Evolutionary conservation across 108 stramenopile genomes (phyloP), one percentile per base, ranked within the genome.

Genomic region (Conticribra guillardii): DNA sequence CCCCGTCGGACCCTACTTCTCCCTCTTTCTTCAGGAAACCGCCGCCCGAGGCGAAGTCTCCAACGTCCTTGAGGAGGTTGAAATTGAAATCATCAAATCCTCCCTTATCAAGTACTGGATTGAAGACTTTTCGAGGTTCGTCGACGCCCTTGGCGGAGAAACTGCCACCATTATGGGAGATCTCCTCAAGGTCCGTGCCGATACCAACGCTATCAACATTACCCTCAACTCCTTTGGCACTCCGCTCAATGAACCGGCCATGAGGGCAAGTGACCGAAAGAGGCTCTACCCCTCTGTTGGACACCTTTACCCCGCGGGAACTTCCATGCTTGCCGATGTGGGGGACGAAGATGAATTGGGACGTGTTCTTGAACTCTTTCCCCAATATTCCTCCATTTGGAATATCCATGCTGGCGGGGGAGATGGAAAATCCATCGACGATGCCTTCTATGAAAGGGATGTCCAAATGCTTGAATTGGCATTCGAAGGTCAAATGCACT

Each of bases 401-500:
- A 92, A 85, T 65, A 82, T 96, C 50, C 97, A 97, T 71, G 82
- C 92, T 34, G 79, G 82, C 54, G 93, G 95, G 56, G 68, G 71
- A 18, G 93, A 89, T 23, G 87, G 82, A 23, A 95, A 97, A 81
- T 88, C 88, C 74, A 97, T 99, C 58, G 97, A 98, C 57, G 98
- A 99, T 83, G 97, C 95, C 26, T 99, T 99, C 67, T 99, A 97
- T 74, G 95, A 98, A 80, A 93, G 96, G 70, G 98, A 99, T 79
- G 98, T 98, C 18, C 87, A 96, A 55, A 75, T 86, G 76, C 84
- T 97, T 46, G 98, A 99, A 74, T 79, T 98, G 66, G 98, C 99
- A 46, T 99, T 98, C 63, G 98, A 99, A 80, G 93, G 96, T 26
- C 99, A 99, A 83, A 94, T 99, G 81, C 98, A 99, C 79, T 99